Evolutionary conservation across 148 eudicot genomes (phyloP).

Genomic region (Nepenthes mirabilis): DNA sequence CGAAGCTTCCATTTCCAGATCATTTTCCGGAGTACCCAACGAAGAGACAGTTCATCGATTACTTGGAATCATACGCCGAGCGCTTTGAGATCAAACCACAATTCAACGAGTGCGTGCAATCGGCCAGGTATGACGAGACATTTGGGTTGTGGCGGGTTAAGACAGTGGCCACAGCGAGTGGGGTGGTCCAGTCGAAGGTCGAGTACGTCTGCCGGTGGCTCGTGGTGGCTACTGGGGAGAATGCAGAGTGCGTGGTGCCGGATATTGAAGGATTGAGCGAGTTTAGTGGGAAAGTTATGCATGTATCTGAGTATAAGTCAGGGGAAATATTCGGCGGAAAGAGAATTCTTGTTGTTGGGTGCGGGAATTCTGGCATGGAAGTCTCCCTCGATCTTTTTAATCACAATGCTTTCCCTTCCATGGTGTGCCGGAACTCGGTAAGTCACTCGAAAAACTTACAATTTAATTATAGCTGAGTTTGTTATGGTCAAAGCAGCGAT

Average conservation of each 20-base stretch:
- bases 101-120: constrained; percentile 56
- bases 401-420: constrained; percentile 56
- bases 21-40: constrained; percentile 73
- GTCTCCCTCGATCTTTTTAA: constrained; percentile 77
- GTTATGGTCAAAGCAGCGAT: background rate
- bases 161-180: constrained; percentile 16
- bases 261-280: constrained; percentile 54
- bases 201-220: constrained; percentile 83
- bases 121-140: constrained; percentile 56
- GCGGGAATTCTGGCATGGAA: constrained; percentile 96
- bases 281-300: constrained; percentile 62
- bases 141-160: constrained; percentile 57
- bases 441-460: constrained; percentile 8
- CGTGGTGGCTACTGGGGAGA: constrained; percentile 90
- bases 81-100: constrained; percentile 47
- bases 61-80: constrained; percentile 61
- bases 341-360: constrained; percentile 73
- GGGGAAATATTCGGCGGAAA: constrained; percentile 52
- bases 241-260: constrained; percentile 65
- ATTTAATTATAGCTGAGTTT: background rate
- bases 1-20: constrained; percentile 60
- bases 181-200: constrained; percentile 17
- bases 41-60: constrained; percentile 62
- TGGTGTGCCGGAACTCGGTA: constrained; percentile 83
- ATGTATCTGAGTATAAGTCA: constrained; percentile 69